Evolutionary conservation across 306 rosid species (phyloP).

Genomic region (Psophocarpus tetragonolobus): DNA sequence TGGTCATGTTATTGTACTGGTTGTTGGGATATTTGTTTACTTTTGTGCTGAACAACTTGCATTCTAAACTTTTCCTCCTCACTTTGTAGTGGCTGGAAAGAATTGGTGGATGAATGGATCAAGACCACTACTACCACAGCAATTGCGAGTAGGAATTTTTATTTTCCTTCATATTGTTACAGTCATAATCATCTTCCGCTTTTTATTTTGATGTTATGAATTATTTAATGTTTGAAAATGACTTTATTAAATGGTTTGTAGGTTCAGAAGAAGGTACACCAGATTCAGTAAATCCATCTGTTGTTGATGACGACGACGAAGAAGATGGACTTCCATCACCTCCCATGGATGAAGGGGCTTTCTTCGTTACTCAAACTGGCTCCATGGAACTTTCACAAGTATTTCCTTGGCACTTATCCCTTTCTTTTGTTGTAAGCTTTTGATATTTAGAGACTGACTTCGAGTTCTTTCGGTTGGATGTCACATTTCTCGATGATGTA

Average conservation of each 20-base stretch:
- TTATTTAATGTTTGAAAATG: not conserved
- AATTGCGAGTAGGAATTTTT: conserved; percentile 40
- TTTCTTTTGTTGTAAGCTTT: conserved; percentile 1
- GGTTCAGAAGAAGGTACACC: conserved; percentile 73
- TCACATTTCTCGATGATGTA: conserved; percentile 31
- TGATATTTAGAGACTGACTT: conserved; percentile 48
- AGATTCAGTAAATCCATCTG: conserved; percentile 67
- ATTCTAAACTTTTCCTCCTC: conserved; percentile 28
- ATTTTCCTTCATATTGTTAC: not conserved
- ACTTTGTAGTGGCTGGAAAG: conserved; percentile 73
- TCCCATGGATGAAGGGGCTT: conserved; percentile 83
- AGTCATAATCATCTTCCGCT: not conserved
- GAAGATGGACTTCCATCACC: conserved; percentile 92
- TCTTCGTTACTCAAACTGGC: conserved; percentile 60
- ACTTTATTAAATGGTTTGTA: conserved; percentile 25
- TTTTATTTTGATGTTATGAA: not conserved
- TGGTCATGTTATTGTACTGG: not conserved
- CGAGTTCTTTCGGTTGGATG: conserved; percentile 38
- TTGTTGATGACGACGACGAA: conserved; percentile 41
- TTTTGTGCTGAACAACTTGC: not conserved
- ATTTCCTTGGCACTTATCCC: conserved; percentile 18
- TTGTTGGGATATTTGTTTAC: not conserved
- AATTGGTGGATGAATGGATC: conserved; percentile 82
- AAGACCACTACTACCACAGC: conserved; percentile 49
- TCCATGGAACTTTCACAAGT: conserved; percentile 88